Base-by-base conservation (phyloP, 2,329 filamentous ascomycete species). In the Cercospora sojina region DNA sequence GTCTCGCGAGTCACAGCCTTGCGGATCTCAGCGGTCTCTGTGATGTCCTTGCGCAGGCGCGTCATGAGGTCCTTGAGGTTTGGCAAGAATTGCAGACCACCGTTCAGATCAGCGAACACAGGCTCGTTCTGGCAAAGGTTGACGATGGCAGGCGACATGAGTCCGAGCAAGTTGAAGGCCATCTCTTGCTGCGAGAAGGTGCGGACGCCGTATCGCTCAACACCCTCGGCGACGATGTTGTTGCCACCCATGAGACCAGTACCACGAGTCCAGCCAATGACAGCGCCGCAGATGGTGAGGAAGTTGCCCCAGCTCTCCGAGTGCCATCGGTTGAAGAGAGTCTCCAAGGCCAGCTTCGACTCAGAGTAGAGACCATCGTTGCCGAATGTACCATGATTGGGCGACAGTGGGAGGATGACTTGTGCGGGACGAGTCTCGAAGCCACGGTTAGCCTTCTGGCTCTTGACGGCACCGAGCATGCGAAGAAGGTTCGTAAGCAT, bases 161-260 rank as follows among this genome's bases (percentile, higher is more conserved):
- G 87, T 73, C 95, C 94, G 53, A 99, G 87, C 72, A 99, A 82
- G 82, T 99, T 99, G 86, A 99, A 99, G 16, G 95, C 95, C 95
- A 99, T 99, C 81, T 99, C 95, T 79, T 97, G 93, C 82, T 98
- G 95, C 9, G 94, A 98, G 85, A 99, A 99, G 3, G 95, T 99
- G 74, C 95, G 93, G 27, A 98, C 95, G 75, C 95, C 95, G 72
- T 96, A 95, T 74, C 91, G 92, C 84, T 99, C 95, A 64, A 99
- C 92, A 67, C 94, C 95, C 79, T 98, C 94, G 38, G 95, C 95
- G 71, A 98, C 93, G 74, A 98, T 89, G 80, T 99, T 98, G 85
- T 98, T 98, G 76, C 91, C 93, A 72, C 91, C 91, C 94, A 99
- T 99, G 74, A 99, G 88, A 78, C 95, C 95, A 70, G 95, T 99